Base-by-base conservation (phyloP, 192 early-diverging fungal species). In the Phycomyces blakesleeanus region DNA sequence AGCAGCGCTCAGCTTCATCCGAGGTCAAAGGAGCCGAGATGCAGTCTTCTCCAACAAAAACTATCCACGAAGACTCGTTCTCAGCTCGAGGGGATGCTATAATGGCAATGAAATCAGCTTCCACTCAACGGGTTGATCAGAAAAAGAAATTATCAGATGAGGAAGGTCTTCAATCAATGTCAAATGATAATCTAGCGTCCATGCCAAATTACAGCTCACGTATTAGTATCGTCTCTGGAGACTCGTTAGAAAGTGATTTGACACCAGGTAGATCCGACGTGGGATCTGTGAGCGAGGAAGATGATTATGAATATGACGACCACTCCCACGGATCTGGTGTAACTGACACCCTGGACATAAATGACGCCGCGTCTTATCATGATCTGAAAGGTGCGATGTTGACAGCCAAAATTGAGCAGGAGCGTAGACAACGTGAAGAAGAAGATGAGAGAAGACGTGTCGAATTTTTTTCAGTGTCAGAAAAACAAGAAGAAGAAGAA, bases 211-310 rank as follows among this genome's bases (percentile, higher is more conserved):
- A 27, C 50, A 38, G 40, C 16, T 56, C 54, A 22, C 21, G 26
- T 26, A 2, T 20, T 9, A 72, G 64, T 53, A 42, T 67, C 22
- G 64, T 47, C 0, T 67, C 71, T 12, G 71, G 63, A 58, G 71
- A 66, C 39, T 72, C 71, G 7, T 37, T 72, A 2, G 68, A 69
- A 14, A 75, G 73, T 57, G 63, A 59, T 8, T 16, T 69, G 11
- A 68, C 26, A 1, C 57, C 67, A 0, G 67, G 59, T 39, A 69
- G 63, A 11, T 61, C 59, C 4, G 72, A 67, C 24, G 41, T 47
- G 41, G 64, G 55, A 51, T 34, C 40, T 14, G 54, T 51, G 9
- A 24, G n/a, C 9, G 16, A 54, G 11, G 66, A 68, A 25, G 38
- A 61, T 15, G 9, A 55, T 21, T 24, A 29, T 39, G 64, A 73